Evolutionary conservation across 495 filamentous ascomycete species (phyloP).

Genomic region (Darksidea phi): DNA sequence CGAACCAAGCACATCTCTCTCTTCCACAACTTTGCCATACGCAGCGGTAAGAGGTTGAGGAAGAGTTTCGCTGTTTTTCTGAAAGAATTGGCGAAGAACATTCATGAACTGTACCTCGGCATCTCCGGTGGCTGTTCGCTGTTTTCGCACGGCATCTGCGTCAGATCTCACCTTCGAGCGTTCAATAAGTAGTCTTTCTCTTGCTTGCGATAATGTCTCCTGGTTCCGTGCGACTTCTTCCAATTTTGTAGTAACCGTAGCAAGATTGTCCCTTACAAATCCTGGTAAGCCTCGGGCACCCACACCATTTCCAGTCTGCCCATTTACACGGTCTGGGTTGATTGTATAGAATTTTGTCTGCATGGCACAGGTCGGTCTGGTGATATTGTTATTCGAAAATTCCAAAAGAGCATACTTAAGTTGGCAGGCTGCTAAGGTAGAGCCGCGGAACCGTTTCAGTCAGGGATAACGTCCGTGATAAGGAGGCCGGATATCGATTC

Average conservation of each 20-base stretch:
- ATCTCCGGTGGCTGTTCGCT: background rate
- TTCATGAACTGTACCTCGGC: conserved; percentile 11
- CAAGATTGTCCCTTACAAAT: background rate
- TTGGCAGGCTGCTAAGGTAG: too few species aligned
- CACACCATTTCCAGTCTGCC: too few species aligned
- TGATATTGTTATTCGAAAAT: too few species aligned
- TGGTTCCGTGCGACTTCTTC: background rate
- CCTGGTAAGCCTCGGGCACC: too few species aligned
- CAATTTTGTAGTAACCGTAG: background rate
- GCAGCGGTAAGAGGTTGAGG: background rate
- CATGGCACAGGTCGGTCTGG: too few species aligned
- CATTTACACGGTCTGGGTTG: too few species aligned
- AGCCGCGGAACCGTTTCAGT: too few species aligned
- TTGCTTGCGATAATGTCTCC: background rate
- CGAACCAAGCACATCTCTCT: background rate
- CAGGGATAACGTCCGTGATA: too few species aligned
- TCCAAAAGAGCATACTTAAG: too few species aligned
- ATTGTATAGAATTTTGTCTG: too few species aligned
- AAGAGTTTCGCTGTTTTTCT: background rate
- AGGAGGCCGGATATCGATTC: too few species aligned
- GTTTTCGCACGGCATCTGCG: background rate
- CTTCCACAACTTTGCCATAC: background rate
- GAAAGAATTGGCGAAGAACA: background rate
- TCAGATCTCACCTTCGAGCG: conserved; percentile 2
- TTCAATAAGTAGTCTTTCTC: background rate